Evolutionary conservation across 225 moss, liverwort and hornwort genomes (phyloP).

Genomic region (Ulota crispa): DNA sequence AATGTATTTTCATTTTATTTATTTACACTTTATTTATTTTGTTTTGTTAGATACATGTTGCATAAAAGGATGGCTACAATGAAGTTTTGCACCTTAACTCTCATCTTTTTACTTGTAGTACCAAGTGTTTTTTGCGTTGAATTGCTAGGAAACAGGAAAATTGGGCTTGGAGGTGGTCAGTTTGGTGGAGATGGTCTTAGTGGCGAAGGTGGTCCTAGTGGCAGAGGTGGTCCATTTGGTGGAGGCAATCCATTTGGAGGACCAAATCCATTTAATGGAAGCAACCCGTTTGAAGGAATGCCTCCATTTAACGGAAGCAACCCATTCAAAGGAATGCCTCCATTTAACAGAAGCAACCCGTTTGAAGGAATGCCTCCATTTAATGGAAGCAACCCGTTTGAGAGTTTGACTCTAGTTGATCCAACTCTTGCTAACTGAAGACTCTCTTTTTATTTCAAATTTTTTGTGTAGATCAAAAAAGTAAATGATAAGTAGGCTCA

Average conservation of each 20-base stretch:
- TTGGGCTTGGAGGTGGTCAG: not conserved
- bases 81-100: not conserved
- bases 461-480: not conserved
- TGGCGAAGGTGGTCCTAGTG: not conserved
- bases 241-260: not conserved
- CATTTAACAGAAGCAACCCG: too few relatives aligned
- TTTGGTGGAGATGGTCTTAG: not conserved
- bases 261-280: too few relatives aligned
- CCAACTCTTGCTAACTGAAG: not conserved
- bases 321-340: too few relatives aligned
- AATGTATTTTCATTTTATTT: not conserved
- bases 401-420: too few relatives aligned
- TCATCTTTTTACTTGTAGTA: not conserved
- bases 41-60: rapidly evolving
- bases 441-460: too few relatives aligned
- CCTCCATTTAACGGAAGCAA: too few relatives aligned
- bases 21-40: not conserved
- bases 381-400: too few relatives aligned
- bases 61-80: not conserved
- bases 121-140: not conserved
- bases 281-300: too few relatives aligned
- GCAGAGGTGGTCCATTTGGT: not conserved
- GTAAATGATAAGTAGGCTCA: rapidly evolving
- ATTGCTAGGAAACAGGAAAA: not conserved
- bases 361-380: too few relatives aligned